These are phyloP conservation scores for Aspergillus versicolor DNA, from an alignment of 2,329 filamentous ascomycete genomes.

Conservation along the genomic window DNA sequence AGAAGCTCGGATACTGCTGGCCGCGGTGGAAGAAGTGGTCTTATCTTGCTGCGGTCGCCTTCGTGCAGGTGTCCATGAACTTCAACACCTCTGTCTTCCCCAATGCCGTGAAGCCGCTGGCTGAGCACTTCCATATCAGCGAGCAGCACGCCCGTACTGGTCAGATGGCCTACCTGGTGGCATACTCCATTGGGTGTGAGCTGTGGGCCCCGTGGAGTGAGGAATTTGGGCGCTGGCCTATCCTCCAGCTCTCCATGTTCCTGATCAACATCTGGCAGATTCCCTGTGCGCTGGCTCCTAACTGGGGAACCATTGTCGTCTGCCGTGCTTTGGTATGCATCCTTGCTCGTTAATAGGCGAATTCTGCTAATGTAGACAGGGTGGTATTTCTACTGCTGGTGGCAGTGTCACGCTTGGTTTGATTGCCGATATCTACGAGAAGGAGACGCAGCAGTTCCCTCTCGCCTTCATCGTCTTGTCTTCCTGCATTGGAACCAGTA, in stretches of 20 bases:
- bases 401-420: constrained; percentile 72
- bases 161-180: constrained; percentile 72
- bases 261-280: constrained; percentile 78
- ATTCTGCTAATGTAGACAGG: constrained; percentile 25
- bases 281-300: constrained; percentile 69
- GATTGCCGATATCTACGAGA: constrained; percentile 72
- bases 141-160: constrained; percentile 68
- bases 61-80: constrained; percentile 75
- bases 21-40: constrained; percentile 65
- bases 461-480: constrained; percentile 76
- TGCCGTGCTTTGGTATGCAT: constrained; percentile 55
- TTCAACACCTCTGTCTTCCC: constrained; percentile 74
- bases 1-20: constrained; percentile 62
- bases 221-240: constrained; percentile 72
- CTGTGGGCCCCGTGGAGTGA: constrained; percentile 86
- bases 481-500: constrained; percentile 71
- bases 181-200: constrained; percentile 86
- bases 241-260: constrained; percentile 70
- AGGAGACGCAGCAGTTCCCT: constrained; percentile 70
- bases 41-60: constrained; percentile 69
- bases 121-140: constrained; percentile 66
- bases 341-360: no score
- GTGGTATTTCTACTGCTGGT: constrained; percentile 68
- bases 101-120: constrained; percentile 64
- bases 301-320: constrained; percentile 68